Evolutionary conservation across 1,284 basidiomycete species (phyloP), one percentile per base, ranked within the genome.

Genomic region (Cryptococcus sp.): DNA sequence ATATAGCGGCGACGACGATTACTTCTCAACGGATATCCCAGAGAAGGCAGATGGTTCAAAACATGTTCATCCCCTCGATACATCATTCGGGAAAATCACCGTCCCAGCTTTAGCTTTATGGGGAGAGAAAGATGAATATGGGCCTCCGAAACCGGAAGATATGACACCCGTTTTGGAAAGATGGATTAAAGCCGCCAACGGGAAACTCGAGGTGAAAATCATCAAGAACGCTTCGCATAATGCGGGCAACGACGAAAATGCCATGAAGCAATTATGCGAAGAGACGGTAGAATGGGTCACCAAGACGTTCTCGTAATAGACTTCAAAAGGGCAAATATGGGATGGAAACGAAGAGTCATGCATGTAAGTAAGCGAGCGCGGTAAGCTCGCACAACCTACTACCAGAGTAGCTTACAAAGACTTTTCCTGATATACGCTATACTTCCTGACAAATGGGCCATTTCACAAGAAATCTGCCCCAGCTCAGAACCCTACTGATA

Each of bases 1-100:
- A 44, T 14, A 6, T n/a, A 76, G 74, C 10, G 76, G 76, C 2
- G 71, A 77, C 61, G 77, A 78, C 62, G 77, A 77, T 60, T 77
- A 72, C 62, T 78, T 77, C 66, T 74, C 72, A 36, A 55, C 62
- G 15, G 72, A 76, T 56, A 52, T 76, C 6, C 76, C 76, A 3
- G 30, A 54, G 15, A 30, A 58, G 4, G 46, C 62, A 4, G 55
- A 62, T 32, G 50, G 49, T 30, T 46, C 43, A 5, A 45, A 53
- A 10, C 66, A 63, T 56, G 44, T 51, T n/a, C 76, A 74, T 44
- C 73, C 75, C 4, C 68, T 77, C 30, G 59, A 59, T 5, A 52
- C 56, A 23, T 71, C 72, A 0, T 78, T 78, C 49, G 76, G 73
- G 6, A 58, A 43, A 13, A 63, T 78, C 11, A 37, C 62, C 2